Conservation (phyloP, 768 basidiomycete genomes). For the Agrocybe pediades region DNA sequence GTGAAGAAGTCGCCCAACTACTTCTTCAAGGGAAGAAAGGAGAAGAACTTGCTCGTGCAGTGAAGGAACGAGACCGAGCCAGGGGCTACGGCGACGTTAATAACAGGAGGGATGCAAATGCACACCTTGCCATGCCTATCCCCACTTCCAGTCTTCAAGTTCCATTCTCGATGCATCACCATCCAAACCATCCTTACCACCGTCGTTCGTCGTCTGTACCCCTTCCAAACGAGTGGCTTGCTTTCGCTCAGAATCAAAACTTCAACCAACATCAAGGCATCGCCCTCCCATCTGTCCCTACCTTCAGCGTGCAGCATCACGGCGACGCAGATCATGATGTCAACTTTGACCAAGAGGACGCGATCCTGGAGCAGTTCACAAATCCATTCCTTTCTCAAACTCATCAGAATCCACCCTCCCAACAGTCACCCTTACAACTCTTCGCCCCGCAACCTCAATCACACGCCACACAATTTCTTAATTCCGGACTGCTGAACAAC, state of each 20-base stretch:
- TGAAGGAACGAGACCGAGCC: constrained; percentile 44
- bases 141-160: background rate
- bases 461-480: too few species aligned
- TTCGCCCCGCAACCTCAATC: background rate
- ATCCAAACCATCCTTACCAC: constrained; percentile 23
- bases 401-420: background rate
- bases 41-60: constrained; percentile 62
- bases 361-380: background rate
- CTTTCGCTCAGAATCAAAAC: background rate
- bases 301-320: constrained; percentile 11
- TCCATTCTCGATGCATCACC: background rate
- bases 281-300: constrained; percentile 38
- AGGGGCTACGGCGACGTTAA: constrained; percentile 22
- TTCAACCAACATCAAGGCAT: constrained; percentile 21
- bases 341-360: background rate
- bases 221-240: constrained; percentile 51
- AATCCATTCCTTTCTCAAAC: constrained; percentile 5
- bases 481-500: background rate
- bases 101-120: background rate
- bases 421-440: constrained; percentile 1
- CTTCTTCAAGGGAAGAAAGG: constrained; percentile 73
- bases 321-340: background rate
- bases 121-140: background rate
- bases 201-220: constrained; percentile 69
- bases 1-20: constrained; percentile 66